phyloP scores from a whole-genome alignment of 1,139 yeast genomes.

The Saccharomyces uvarum region DNA sequence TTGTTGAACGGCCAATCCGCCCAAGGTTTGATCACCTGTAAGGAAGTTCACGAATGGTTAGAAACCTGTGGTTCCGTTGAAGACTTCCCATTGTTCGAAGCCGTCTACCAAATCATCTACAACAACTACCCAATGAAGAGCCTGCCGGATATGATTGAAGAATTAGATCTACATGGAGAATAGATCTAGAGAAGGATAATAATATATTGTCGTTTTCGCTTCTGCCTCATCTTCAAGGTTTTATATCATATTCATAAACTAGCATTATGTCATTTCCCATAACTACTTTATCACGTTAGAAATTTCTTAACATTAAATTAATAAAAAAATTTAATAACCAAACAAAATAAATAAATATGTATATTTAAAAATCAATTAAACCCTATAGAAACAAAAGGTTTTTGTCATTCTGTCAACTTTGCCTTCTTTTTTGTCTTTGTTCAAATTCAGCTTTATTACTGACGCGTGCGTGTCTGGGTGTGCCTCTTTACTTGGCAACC shows the following conservation, averaged over 20 bases:
- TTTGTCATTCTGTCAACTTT: background rate
- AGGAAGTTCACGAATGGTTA: slow-evolving; percentile 83
- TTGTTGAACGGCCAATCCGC: slow-evolving; percentile 89
- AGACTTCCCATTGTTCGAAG: slow-evolving; percentile 82
- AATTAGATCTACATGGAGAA: slow-evolving; percentile 19
- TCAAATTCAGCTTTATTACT: no score
- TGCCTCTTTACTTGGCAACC: background rate
- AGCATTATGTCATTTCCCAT: slow-evolving; percentile 1
- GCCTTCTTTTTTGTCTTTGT: background rate
- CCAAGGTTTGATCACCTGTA: slow-evolving; percentile 83
- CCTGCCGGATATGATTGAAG: slow-evolving; percentile 56
- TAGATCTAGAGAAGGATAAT: background rate
- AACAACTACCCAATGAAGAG: slow-evolving; percentile 58
- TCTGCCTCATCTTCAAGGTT: background rate
- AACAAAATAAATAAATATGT: background rate
- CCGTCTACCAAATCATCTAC: slow-evolving; percentile 75
- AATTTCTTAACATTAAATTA: background rate
- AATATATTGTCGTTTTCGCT: background rate
- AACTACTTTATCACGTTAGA: slow-evolving; percentile 1
- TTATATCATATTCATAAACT: background rate
- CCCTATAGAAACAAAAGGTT: background rate
- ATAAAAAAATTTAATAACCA: background rate
- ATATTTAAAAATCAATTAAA: background rate
- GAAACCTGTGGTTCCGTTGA: slow-evolving; percentile 48
- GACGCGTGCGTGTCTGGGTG: background rate